phyloP scores from a whole-genome alignment of 129 eudicot genomes.

The Helianthus annuus region HanXRQr2.0-SUNRISE NC_035436.2:34185391-34185890 shows the following conservation, averaged over 20 bases:
- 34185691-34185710: too few species aligned
- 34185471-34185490: not conserved
- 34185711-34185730: too few species aligned
- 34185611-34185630: not conserved
- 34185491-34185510: not conserved
- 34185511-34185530: not conserved
- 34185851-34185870: conserved; percentile 30
- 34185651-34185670: too few species aligned
- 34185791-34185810: conserved; percentile 1
- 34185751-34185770: not conserved
- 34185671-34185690: too few species aligned
- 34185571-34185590: not conserved
- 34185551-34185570: conserved; percentile 4
- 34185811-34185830: conserved; percentile 27
- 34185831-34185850: conserved; percentile 47
- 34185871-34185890: conserved; percentile 4
- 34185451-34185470: not conserved
- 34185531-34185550: conserved; percentile 8
- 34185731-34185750: not conserved
- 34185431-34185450: not conserved
- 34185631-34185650: not conserved
- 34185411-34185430: not conserved
- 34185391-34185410: not conserved
- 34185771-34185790: conserved; percentile 4
- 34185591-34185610: not conserved